Evolutionary conservation across 768 basidiomycete genomes (phyloP).

Genomic region (Coprinopsis marcescibilis): DNA sequence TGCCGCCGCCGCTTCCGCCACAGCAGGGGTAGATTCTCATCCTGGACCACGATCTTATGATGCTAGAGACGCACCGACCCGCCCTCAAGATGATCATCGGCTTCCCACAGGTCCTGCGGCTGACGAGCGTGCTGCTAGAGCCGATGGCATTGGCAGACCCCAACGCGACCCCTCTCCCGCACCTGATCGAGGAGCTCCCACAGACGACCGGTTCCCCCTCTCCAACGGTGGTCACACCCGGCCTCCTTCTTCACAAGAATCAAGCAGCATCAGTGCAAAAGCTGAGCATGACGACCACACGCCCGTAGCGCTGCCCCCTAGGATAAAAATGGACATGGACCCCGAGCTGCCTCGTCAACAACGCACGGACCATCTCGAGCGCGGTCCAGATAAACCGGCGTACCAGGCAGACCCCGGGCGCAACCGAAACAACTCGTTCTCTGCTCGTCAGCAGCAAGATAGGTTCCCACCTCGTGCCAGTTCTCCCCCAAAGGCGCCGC

Average conservation of each 20-base stretch:
- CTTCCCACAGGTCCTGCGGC: neutral
- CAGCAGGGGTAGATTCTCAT: slow-evolving; percentile 2
- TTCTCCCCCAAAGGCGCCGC: neutral
- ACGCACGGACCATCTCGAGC: too few species aligned
- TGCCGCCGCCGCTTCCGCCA: neutral
- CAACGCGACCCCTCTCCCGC: neutral
- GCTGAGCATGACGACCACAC: too few species aligned
- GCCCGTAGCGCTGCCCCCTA: too few species aligned
- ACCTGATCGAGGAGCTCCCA: too few species aligned
- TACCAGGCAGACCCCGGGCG: neutral
- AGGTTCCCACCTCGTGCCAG: neutral
- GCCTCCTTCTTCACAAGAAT: too few species aligned
- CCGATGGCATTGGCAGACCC: neutral
- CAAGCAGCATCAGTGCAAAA: too few species aligned
- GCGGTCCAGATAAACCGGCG: neutral
- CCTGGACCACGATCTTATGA: slow-evolving; percentile 1
- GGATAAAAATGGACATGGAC: too few species aligned
- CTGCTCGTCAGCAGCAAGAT: neutral
- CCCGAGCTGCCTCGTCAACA: too few species aligned
- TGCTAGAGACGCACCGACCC: neutral
- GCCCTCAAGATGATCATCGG: neutral
- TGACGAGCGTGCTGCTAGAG: neutral
- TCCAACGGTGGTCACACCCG: too few species aligned
- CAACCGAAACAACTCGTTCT: neutral
- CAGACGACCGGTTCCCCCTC: too few species aligned